Evolutionary conservation across 306 rosid genomes (phyloP).

Genomic region (Quercus berberidifolia): DNA sequence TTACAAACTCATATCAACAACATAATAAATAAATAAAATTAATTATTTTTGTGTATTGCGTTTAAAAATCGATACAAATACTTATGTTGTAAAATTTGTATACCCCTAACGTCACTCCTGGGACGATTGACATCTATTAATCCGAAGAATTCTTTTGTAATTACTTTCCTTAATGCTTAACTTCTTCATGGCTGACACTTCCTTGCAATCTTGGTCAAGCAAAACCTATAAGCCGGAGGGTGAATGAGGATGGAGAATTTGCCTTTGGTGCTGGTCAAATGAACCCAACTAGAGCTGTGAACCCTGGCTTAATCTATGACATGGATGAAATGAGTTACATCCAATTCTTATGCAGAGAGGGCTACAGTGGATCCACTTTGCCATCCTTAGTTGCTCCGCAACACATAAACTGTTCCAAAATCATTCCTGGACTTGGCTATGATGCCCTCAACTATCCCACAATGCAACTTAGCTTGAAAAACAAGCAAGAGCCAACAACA

Average conservation of each 20-base stretch:
- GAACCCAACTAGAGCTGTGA: conserved; percentile 57
- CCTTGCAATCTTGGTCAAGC: conserved; percentile 39
- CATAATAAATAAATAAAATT: no score
- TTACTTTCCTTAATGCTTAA: conserved; percentile 1
- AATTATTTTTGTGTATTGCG: no score
- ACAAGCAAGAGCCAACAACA: conserved; percentile 18
- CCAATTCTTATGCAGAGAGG: conserved; percentile 79
- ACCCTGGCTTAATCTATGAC: conserved; percentile 79
- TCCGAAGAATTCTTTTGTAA: not conserved
- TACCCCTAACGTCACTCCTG: not conserved
- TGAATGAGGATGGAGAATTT: conserved; percentile 61
- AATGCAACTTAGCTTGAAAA: conserved; percentile 51
- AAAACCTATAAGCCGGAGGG: conserved; percentile 58
- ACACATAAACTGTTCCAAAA: conserved; percentile 56
- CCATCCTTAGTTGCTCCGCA: conserved; percentile 45
- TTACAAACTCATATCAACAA: no score
- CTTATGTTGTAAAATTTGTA: not conserved
- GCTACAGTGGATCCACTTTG: conserved; percentile 50
- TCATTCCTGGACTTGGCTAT: conserved; percentile 63
- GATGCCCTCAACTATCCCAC: conserved; percentile 83
- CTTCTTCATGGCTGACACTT: conserved; percentile 14
- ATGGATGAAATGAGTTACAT: conserved; percentile 52
- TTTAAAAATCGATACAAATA: no score
- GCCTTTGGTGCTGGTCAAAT: conserved; percentile 82
- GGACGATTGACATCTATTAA: not conserved